phyloP scores from a whole-genome alignment of 129 eudicot genomes.

The Pittosporum tobira region DNA sequence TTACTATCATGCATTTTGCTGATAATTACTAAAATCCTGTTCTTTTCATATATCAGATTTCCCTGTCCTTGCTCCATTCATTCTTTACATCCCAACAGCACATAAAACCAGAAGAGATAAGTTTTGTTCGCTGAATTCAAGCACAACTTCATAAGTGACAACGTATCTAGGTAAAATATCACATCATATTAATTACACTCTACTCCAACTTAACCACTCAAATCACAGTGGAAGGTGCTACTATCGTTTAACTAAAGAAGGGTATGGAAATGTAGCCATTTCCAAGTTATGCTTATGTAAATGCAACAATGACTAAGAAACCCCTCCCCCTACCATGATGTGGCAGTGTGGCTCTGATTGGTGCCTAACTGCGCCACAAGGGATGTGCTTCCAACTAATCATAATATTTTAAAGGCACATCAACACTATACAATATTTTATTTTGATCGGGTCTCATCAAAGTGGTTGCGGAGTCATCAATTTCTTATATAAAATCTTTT shows the following conservation, averaged over 20 bases:
- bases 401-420: conserved; percentile 22
- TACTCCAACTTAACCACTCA: conserved; percentile 18
- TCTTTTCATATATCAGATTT: background rate
- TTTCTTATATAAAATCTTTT: conserved; percentile 28
- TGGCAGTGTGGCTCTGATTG: conserved; percentile 36
- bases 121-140: background rate
- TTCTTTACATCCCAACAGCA: too few species aligned
- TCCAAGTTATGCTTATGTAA: conserved; percentile 16
- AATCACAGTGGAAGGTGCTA: conserved; percentile 19
- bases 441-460: conserved; percentile 20
- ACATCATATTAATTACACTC: conserved; percentile 10
- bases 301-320: conserved; percentile 31
- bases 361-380: conserved; percentile 24
- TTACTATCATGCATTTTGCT: background rate
- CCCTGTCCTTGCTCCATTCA: too few species aligned
- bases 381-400: conserved; percentile 21
- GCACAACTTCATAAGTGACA: background rate
- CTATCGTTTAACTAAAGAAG: conserved; percentile 22
- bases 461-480: conserved; percentile 46
- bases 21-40: background rate
- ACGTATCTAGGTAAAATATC: conserved; percentile 14
- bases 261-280: conserved; percentile 26
- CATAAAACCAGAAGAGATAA: background rate
- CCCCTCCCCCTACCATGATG: conserved; percentile 28
- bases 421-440: conserved; percentile 17